These are phyloP conservation scores for Raphanus sativus DNA, from an alignment of 345 rosid genomes.

Conservation along the genomic window DNA sequence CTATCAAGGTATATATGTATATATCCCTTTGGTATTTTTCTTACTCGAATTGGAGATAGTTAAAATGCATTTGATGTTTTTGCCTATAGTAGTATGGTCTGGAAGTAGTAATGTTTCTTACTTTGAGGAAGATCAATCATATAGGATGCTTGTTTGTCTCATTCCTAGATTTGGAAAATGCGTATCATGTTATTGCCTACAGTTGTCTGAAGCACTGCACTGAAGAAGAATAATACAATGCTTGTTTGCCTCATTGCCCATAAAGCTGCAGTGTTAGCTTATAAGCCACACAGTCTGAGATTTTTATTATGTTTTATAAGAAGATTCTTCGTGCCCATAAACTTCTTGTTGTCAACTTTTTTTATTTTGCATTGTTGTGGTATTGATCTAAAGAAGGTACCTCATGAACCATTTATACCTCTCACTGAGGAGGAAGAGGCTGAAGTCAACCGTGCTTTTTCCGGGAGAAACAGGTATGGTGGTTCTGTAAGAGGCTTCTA, in stretches of 20 bases:
- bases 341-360: conserved; percentile 5
- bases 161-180: not conserved
- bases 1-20: conserved; percentile 32
- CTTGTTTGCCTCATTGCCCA: not conserved
- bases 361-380: conserved; percentile 17
- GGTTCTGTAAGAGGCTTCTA: conserved; percentile 1
- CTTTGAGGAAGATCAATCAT: not conserved
- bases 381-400: conserved; percentile 50
- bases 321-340: too few relatives aligned
- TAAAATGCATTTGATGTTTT: too few relatives aligned
- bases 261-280: not conserved
- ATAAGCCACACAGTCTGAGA: not conserved
- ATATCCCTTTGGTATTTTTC: too few relatives aligned
- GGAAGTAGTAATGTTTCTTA: not conserved
- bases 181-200: not conserved
- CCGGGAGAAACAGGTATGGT: conserved; percentile 58
- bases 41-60: too few relatives aligned
- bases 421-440: conserved; percentile 72
- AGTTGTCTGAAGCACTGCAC: too few relatives aligned
- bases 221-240: too few relatives aligned
- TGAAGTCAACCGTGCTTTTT: conserved; percentile 55
- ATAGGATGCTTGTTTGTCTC: not conserved
- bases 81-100: not conserved
- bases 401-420: conserved; percentile 64
- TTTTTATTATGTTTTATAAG: not conserved